Evolutionary conservation across 78 protist species (phyloP), one percentile per base, ranked within the genome.

Genomic region (Dictyostelium brefeldianum): DNA sequence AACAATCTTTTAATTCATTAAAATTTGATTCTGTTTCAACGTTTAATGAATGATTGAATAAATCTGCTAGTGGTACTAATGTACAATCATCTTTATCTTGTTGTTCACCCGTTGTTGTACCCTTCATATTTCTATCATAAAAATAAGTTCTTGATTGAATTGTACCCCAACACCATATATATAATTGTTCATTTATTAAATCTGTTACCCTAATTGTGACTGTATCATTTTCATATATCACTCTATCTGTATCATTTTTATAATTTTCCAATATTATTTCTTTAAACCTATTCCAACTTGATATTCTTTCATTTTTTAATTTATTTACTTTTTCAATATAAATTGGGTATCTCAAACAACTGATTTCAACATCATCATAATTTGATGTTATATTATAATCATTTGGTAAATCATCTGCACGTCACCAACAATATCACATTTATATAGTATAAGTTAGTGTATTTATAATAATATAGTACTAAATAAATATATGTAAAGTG

Each of bases 21-120:
- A 51, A 87, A 17, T 12, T 7, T 41, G 93, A 69, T 15, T 31
- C 56, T 6, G 93, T 87, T 3, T 47, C 53, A 6, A 77, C 93
- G 6, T 3, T 11, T 47, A 67, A 77, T 27, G 36, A 17, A 29
- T 87, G 93, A 36, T 87, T 87, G 36, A 87, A 87, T 62, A 87
- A 31, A 77, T 87, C 93, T 77, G 93, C 93, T 46, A 87, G 46
- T 43, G 93, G 93, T 50, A 87, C 93, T 3, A 87, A 54, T 14
- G 67, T 75, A 25, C 77, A 73, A 18, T 74, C 65, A 48, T 54
- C 73, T 43, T 54, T 75, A 20, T 69, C 53, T 75, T 75, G 22
- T 22, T 20, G 27, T n/a, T n/a, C n/a, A n/a, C n/a, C n/a, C n/a
- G n/a, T 18, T 14, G 22, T 53, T 22, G 17, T 27, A 36, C 43